Base-by-base conservation (phyloP, 1,284 basidiomycete species). In the Leccinum fallax region DNA sequence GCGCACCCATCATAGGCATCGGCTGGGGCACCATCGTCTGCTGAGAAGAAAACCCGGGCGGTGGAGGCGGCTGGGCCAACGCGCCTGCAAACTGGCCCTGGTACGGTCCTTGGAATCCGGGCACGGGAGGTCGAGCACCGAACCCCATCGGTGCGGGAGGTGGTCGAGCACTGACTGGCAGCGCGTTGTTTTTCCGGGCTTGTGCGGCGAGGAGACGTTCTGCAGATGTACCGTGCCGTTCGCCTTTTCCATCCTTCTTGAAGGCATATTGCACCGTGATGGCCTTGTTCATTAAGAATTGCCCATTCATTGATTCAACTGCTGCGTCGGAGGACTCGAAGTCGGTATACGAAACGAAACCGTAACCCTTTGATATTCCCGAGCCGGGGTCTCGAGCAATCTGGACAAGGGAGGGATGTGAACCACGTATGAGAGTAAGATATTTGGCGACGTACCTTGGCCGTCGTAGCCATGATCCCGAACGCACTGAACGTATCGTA, bases 161-260 rank as follows among this genome's bases (percentile, higher is more conserved):
- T 15, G 84, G 90, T 0, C 90, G 85, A 11, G 88, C 83, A 40
- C 82, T 81, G 57, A 86, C 84, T 3, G 94, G 93, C 2, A 95
- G 80, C 1, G 93, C 93, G 66, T 95, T 95, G 77, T 97, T 95
- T 77, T 97, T 97, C 69, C 95, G 87, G 46, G 97, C 97, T 77
- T 98, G 95, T 2, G 94, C 89, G 2, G 97, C 95, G 66, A 99
- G 86, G 53, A 98, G 84, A 63, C 97, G 89, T 78, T 99, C 97
- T 2, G 97, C 96, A 21, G 92, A 83, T 4, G 96, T 97, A 40
- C 97, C 97, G 72, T 99, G 97, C 16, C 96, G 86, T 77, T 99
- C 97, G 63, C 96, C 95, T 76, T 98, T 98, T 60, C 94, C 94
- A 71, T 99, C 97, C 80, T 98, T 98, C 78, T 98, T 98, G 85